Evolutionary conservation across 805 yeast species (phyloP).

Genomic region (Hanseniaspora lindneri): DNA sequence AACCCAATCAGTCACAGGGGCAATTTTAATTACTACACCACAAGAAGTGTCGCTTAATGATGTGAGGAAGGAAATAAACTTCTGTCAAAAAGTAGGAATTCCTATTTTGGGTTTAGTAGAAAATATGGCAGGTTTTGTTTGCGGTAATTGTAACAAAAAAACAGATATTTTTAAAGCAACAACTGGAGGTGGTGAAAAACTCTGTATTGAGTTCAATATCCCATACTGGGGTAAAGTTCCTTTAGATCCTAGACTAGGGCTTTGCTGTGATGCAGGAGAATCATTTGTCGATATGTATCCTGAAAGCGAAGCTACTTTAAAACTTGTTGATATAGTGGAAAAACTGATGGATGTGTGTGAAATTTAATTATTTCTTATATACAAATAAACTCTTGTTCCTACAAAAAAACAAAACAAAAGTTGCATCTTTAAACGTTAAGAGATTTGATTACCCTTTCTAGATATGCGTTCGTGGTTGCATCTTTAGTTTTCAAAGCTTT

Average conservation of each 20-base stretch:
- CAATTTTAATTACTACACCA: conserved; percentile 88
- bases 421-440: too few relatives aligned
- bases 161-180: conserved; percentile 86
- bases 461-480: conserved; percentile 2
- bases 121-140: conserved; percentile 96
- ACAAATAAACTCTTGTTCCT: neutral
- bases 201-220: conserved; percentile 67
- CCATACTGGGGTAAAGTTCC: conserved; percentile 89
- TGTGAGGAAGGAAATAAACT: conserved; percentile 90
- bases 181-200: conserved; percentile 85
- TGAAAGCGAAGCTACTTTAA: conserved; percentile 85
- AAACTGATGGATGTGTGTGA: conserved; percentile 44
- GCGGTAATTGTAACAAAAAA: conserved; percentile 86
- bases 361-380: conserved; percentile 17
- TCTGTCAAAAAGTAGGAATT: conserved; percentile 83
- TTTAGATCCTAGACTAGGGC: conserved; percentile 87
- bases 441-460: conserved; percentile 1
- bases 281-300: conserved; percentile 73
- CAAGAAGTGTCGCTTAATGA: conserved; percentile 94
- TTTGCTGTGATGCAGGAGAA: conserved; percentile 75
- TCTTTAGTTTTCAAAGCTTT: conserved; percentile 15
- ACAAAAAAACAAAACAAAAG: too few relatives aligned
- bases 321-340: conserved; percentile 76
- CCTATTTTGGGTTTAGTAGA: conserved; percentile 83
- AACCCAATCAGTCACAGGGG: conserved; percentile 90